A percentile compares a stretch with the other conserved stretches of the same genome.
Conservation (phyloP, 192 early-diverging fungal genomes). For the Rhizophagus sp. region DNA sequence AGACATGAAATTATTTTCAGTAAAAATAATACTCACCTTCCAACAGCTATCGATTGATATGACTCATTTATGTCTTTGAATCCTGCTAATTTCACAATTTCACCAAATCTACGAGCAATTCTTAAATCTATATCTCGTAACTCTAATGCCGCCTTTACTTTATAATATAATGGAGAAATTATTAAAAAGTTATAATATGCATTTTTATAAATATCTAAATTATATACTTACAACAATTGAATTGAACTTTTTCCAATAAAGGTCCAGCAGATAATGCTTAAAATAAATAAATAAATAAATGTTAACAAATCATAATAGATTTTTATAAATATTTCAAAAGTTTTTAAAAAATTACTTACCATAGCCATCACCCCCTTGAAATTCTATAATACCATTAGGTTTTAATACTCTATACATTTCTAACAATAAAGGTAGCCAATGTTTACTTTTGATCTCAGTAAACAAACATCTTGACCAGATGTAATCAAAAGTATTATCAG, state of each 20-base stretch:
- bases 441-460: not conserved
- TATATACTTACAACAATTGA: not conserved
- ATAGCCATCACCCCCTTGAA: not conserved
- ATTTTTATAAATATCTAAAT: not conserved
- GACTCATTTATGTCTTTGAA: constrained; percentile 1
- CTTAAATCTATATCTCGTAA: not conserved
- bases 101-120: not conserved
- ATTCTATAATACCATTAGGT: constrained; percentile 12
- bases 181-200: not conserved
- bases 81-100: not conserved
- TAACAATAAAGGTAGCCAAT: not conserved
- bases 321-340: too few species aligned
- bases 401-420: constrained; percentile 20
- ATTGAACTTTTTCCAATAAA: constrained; percentile 9
- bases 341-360: not conserved
- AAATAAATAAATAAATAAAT: not conserved
- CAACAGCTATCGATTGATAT: constrained; percentile 10
- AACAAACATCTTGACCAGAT: constrained; percentile 7
- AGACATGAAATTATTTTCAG: not conserved
- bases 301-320: too few species aligned
- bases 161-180: not conserved
- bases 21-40: constrained; percentile 8
- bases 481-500: constrained; percentile 16
- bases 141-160: not conserved
- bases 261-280: constrained; percentile 7